phyloP scores from a whole-genome alignment of 495 filamentous ascomycete species.

The Margaritispora aquatica region DNA sequence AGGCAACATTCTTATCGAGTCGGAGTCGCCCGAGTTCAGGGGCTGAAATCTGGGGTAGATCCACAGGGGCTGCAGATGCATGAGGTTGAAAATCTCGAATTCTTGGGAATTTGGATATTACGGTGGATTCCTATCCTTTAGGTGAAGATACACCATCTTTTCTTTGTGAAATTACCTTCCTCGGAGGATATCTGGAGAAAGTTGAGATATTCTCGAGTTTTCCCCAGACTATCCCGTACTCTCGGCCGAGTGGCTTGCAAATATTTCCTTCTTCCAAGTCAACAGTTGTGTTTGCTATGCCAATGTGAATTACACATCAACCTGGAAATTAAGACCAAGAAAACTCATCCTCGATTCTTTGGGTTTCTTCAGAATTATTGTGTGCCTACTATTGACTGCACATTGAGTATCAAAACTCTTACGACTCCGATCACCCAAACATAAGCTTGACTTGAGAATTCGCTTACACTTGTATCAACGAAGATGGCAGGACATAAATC shows the following conservation, averaged over 20 bases:
- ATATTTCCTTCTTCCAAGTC: not conserved
- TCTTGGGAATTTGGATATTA: not conserved
- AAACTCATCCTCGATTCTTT: too few relatives aligned
- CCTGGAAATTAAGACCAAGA: too few relatives aligned
- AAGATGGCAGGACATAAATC: constrained; percentile 14
- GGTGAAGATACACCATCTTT: not conserved
- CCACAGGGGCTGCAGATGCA: not conserved
- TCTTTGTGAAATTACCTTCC: not conserved
- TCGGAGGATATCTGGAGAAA: constrained; percentile 1
- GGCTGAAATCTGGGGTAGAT: constrained; percentile 17
- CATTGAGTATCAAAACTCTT: too few relatives aligned
- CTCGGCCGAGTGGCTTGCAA: not conserved
- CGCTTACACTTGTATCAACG: not conserved
- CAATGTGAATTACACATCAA: not conserved
- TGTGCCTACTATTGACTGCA: too few relatives aligned
- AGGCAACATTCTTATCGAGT: constrained; percentile 7
- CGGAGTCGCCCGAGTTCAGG: constrained; percentile 15
- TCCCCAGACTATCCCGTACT: not conserved
- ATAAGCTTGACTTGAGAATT: not conserved
- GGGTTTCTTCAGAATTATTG: too few relatives aligned
- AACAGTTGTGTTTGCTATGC: not conserved
- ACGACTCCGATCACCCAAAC: too few relatives aligned
- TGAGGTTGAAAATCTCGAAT: not conserved
- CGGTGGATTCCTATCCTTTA: constrained; percentile 14
- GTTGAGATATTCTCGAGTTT: not conserved